Conservation (phyloP, 495 filamentous ascomycete species). For the Neurospora sp. region DNA sequence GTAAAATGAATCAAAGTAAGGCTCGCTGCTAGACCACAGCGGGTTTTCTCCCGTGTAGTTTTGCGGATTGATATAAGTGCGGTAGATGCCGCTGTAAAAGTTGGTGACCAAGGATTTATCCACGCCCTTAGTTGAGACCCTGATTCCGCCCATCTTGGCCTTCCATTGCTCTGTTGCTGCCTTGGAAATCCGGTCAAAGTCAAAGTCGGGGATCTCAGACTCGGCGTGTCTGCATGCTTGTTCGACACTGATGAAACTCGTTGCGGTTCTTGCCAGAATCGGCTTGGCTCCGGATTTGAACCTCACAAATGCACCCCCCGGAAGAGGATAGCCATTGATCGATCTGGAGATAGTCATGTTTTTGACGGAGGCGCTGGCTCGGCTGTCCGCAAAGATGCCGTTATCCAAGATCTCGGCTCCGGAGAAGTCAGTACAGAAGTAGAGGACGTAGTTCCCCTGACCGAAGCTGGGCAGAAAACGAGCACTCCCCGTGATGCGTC, state of each 20-base stretch:
- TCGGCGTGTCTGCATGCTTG: conserved; percentile 61
- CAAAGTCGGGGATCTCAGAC: conserved; percentile 54
- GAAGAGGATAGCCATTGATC: conserved; percentile 53
- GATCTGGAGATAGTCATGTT: conserved; percentile 47
- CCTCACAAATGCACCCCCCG: conserved; percentile 25
- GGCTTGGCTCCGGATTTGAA: conserved; percentile 31
- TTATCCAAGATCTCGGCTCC: conserved; percentile 53
- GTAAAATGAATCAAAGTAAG: conserved; percentile 76
- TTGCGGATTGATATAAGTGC: conserved; percentile 63
- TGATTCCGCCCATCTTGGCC: conserved; percentile 50
- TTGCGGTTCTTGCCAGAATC: conserved; percentile 52
- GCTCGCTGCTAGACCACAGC: conserved; percentile 58
- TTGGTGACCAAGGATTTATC: conserved; percentile 44
- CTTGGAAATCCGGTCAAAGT: conserved; percentile 46
- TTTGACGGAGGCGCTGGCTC: conserved; percentile 43
- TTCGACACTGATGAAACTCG: conserved; percentile 58
- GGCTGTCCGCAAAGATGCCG: conserved; percentile 53
- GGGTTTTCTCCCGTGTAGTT: conserved; percentile 77
- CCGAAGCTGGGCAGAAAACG: conserved; percentile 63
- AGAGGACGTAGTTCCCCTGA: conserved; percentile 43
- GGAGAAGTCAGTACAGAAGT: conserved; percentile 65
- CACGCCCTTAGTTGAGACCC: conserved; percentile 44
- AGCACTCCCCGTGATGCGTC: conserved; percentile 55
- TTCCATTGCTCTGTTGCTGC: conserved; percentile 51
- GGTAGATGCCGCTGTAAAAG: conserved; percentile 64